phyloP scores from a whole-genome alignment of 768 basidiomycete genomes.

The Boletus huronensis region DNA sequence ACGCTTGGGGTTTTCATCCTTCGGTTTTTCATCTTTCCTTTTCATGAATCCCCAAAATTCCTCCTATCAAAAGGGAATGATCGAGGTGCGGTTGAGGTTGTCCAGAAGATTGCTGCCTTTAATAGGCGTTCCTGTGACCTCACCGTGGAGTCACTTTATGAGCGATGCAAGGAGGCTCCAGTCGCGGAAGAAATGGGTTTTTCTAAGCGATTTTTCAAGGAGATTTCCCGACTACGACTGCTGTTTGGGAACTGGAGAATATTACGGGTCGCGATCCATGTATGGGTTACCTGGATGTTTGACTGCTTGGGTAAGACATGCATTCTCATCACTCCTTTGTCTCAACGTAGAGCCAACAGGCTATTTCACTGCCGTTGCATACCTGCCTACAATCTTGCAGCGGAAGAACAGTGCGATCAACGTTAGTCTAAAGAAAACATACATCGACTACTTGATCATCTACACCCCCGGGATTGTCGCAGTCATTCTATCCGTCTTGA shows the following conservation, averaged over 20 bases:
- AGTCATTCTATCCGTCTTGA: neutral
- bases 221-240: conserved; percentile 9
- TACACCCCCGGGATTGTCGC: conserved; percentile 7
- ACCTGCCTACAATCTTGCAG: conserved; percentile 11
- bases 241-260: conserved; percentile 16
- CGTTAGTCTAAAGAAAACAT: conserved; percentile 6
- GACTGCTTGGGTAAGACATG: conserved; percentile 7
- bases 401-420: conserved; percentile 11
- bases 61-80: conserved; percentile 15
- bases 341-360: neutral
- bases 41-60: conserved; percentile 15
- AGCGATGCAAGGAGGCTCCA: conserved; percentile 1
- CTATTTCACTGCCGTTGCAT: neutral
- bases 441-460: conserved; percentile 9
- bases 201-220: neutral
- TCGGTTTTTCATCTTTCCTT: conserved; percentile 17
- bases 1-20: conserved; percentile 11
- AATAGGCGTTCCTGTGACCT: conserved; percentile 9
- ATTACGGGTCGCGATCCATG: conserved; percentile 4
- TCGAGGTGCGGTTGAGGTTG: conserved; percentile 10
- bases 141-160: conserved; percentile 12
- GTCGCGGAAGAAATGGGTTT: neutral
- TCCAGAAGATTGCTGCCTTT: conserved; percentile 14
- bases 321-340: neutral
- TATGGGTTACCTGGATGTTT: conserved; percentile 18